Evolutionary conservation across 129 eudicot genomes (phyloP).

Genomic region (Oenanthe sinensis): DNA sequence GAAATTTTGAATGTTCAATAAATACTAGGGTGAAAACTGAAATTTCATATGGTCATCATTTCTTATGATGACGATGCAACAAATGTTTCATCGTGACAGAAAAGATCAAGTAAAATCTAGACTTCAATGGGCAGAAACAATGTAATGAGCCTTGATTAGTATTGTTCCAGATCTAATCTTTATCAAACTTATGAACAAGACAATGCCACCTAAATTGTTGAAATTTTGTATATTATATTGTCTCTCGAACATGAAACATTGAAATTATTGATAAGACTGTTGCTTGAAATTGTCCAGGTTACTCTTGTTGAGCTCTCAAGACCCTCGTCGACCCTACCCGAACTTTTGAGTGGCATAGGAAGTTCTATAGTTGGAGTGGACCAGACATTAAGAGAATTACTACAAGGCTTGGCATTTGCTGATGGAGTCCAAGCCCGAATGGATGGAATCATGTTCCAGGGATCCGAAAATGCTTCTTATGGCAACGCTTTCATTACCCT

Average conservation of each 20-base stretch:
- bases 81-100: neutral
- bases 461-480: conserved; percentile 40
- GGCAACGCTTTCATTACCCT: conserved; percentile 34
- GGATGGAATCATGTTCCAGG: conserved; percentile 78
- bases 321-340: conserved; percentile 55
- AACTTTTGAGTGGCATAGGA: conserved; percentile 47
- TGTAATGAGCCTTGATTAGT: neutral
- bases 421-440: conserved; percentile 78
- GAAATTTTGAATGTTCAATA: neutral
- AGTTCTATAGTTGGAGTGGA: conserved; percentile 51
- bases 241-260: neutral
- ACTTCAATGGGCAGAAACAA: neutral
- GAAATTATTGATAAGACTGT: neutral
- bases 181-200: neutral
- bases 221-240: neutral
- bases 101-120: neutral
- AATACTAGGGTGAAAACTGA: neutral
- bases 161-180: neutral
- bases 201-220: neutral
- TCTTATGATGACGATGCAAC: neutral
- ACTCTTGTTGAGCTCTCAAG: conserved; percentile 71
- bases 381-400: conserved; percentile 40
- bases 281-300: conserved; percentile 36
- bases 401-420: conserved; percentile 32
- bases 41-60: neutral